Evolutionary conservation across 257 asterid genomes (phyloP).

Genomic region (Jacaranda mimosifolia): DNA sequence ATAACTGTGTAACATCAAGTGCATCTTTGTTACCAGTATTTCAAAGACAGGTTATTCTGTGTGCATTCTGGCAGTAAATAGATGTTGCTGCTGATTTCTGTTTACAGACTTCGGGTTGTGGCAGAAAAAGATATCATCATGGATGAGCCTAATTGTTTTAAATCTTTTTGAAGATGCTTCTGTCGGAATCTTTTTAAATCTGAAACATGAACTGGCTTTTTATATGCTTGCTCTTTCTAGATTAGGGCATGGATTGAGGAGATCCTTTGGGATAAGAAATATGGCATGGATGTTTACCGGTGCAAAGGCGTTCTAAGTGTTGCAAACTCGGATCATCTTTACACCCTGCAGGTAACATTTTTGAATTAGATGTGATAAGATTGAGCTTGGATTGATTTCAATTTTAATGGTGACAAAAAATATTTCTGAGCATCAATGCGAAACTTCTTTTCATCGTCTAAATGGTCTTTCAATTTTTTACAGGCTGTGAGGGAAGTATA

Average conservation of each 20-base stretch:
- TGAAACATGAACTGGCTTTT: neutral
- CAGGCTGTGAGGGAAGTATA: slow-evolving; percentile 97
- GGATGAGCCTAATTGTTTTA: too few relatives aligned
- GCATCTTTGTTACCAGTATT: slow-evolving; percentile 11
- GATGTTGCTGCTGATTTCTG: neutral
- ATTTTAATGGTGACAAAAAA: neutral
- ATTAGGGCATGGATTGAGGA: slow-evolving; percentile 87
- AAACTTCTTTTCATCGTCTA: neutral
- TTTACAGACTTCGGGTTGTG: neutral
- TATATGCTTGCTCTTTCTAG: slow-evolving; percentile 45
- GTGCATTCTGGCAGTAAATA: slow-evolving; percentile 9
- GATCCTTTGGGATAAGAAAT: slow-evolving; percentile 89
- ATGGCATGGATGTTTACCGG: slow-evolving; percentile 93
- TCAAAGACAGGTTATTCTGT: slow-evolving; percentile 2
- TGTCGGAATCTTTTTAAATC: neutral
- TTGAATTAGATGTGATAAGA: neutral
- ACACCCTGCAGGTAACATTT: slow-evolving; percentile 79
- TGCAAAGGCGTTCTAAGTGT: slow-evolving; percentile 87
- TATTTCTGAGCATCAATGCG: neutral
- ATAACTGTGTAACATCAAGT: slow-evolving; percentile 1
- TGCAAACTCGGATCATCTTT: slow-evolving; percentile 69
- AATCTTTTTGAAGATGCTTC: neutral
- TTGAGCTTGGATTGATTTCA: slow-evolving; percentile 20
- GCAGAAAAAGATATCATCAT: neutral
- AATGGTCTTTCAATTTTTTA: slow-evolving; percentile 22